These are phyloP conservation scores for Auricularia auricula-judae DNA, from an alignment of 768 basidiomycete species.

Conservation along the genomic window DNA sequence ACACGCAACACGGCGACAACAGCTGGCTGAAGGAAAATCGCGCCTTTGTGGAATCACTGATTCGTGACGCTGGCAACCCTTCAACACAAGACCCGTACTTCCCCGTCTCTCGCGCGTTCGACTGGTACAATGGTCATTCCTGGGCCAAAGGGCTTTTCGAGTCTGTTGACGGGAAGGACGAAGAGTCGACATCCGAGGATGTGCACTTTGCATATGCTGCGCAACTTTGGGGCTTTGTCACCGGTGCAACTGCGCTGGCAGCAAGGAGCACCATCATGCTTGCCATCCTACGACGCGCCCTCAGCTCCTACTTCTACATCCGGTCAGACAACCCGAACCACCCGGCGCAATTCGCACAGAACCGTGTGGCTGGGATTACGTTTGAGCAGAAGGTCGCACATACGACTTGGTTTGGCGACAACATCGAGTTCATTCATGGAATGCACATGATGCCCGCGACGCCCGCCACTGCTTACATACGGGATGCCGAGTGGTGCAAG, in stretches of 20 bases:
- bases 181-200: conserved; percentile 6
- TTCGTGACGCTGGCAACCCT: conserved; percentile 2
- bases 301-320: conserved; percentile 1
- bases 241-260: background rate
- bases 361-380: conserved; percentile 3
- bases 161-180: conserved; percentile 6
- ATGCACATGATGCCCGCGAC: conserved; percentile 6
- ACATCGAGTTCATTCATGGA: conserved; percentile 5
- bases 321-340: conserved; percentile 2
- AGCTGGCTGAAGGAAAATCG: background rate
- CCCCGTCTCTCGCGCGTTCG: conserved; percentile 4
- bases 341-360: conserved; percentile 2
- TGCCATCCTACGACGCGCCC: background rate
- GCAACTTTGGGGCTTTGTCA: conserved; percentile 1
- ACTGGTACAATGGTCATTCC: conserved; percentile 5
- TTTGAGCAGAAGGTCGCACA: conserved; percentile 7
- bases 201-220: conserved; percentile 3
- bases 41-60: background rate
- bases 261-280: conserved; percentile 1
- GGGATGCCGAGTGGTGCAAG: background rate
- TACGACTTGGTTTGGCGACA: conserved; percentile 5
- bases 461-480: background rate
- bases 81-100: conserved; percentile 1
- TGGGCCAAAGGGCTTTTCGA: conserved; percentile 8
- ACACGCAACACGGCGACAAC: background rate